Conservation (phyloP, 768 basidiomycete species). For the Pulveroboletus sp. region DNA sequence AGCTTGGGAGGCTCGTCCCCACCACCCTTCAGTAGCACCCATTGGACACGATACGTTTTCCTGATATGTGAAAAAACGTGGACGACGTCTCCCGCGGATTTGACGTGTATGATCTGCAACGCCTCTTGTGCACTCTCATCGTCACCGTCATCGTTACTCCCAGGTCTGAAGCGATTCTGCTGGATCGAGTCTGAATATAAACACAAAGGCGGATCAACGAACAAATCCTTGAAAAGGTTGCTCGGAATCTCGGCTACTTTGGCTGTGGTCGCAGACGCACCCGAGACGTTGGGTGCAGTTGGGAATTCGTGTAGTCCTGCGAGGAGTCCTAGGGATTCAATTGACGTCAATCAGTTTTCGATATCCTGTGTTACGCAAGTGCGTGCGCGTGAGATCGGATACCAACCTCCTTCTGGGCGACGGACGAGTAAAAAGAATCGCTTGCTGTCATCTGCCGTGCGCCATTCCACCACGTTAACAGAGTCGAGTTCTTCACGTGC, state of each 20-base stretch:
- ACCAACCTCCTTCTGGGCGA: constrained; percentile 76
- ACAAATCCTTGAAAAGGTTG: constrained; percentile 36
- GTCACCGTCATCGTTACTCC: not conserved
- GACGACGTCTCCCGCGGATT: constrained; percentile 57
- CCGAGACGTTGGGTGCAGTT: constrained; percentile 50
- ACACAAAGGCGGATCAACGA: constrained; percentile 30
- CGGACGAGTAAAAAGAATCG: constrained; percentile 74
- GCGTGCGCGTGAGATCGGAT: not conserved
- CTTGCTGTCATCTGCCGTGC: constrained; percentile 30
- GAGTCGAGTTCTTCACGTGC: constrained; percentile 79
- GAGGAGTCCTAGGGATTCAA: constrained; percentile 60
- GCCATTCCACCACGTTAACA: constrained; percentile 86
- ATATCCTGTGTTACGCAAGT: not conserved
- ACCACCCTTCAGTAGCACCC: constrained; percentile 64
- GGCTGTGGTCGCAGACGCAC: constrained; percentile 33
- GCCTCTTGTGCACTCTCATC: not conserved
- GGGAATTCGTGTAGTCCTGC: constrained; percentile 91
- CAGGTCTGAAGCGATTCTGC: not conserved
- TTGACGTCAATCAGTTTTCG: constrained; percentile 1
- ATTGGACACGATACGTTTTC: constrained; percentile 77
- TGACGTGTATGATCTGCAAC: constrained; percentile 40
- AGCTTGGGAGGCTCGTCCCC: constrained; percentile 38
- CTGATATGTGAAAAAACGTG: constrained; percentile 90
- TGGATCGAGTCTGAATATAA: constrained; percentile 2
- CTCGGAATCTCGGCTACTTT: constrained; percentile 32